phyloP scores from a whole-genome alignment of 352 stramenopile species.

The Elongisporangium anandrum region DNA sequence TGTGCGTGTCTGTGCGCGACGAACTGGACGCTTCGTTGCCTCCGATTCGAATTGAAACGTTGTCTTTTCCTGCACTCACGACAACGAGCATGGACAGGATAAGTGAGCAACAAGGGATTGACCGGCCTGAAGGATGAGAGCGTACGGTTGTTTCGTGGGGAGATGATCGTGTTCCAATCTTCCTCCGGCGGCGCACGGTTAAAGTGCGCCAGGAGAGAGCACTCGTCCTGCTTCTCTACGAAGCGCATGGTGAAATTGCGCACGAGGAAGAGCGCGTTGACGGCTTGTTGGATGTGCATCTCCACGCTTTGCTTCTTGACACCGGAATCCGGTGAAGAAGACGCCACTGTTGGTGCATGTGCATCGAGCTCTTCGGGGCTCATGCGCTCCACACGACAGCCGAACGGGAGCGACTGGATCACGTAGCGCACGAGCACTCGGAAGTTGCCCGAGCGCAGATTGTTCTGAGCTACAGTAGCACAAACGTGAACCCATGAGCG shows the following conservation, averaged over 20 bases:
- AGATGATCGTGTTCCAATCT: constrained; percentile 24
- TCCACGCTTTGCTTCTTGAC: constrained; percentile 36
- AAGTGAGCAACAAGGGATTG: not conserved
- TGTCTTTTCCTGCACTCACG: constrained; percentile 25
- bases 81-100: not conserved
- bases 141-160: constrained; percentile 17
- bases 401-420: constrained; percentile 48
- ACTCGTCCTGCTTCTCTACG: constrained; percentile 64
- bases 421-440: constrained; percentile 60
- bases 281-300: constrained; percentile 37
- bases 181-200: constrained; percentile 25
- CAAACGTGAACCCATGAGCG: not conserved
- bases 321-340: constrained; percentile 8
- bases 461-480: constrained; percentile 49
- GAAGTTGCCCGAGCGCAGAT: constrained; percentile 67
- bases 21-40: constrained; percentile 2
- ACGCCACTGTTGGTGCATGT: constrained; percentile 17
- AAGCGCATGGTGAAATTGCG: constrained; percentile 72
- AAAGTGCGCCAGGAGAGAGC: constrained; percentile 57
- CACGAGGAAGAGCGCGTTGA: constrained; percentile 73
- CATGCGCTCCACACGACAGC: constrained; percentile 55
- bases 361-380: constrained; percentile 37
- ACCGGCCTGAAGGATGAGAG: not conserved
- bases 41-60: constrained; percentile 30
- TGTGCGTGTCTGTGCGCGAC: constrained; percentile 4